Percentiles rank a stretch among this genome's conserved stretches.
Conservation (phyloP, 2,329 filamentous ascomycete species). For the Pseudofabraea citricarpa region DNA sequence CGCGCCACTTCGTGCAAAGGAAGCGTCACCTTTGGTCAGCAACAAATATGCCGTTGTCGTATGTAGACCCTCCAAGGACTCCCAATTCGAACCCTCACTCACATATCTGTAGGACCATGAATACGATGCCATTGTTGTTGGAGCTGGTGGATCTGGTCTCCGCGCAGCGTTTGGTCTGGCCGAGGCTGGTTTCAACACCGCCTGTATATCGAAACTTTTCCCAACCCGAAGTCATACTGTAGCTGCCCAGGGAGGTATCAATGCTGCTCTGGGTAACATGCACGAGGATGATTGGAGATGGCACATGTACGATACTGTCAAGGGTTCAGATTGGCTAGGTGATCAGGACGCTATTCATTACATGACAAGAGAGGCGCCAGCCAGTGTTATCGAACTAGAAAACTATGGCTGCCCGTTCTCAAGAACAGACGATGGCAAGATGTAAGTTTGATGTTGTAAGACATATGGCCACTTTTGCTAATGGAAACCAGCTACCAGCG, state of each 20-base stretch:
- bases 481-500: constrained; percentile 70
- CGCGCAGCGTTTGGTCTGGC: constrained; percentile 81
- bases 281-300: constrained; percentile 98
- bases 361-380: constrained; percentile 93
- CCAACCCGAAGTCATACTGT: constrained; percentile 83
- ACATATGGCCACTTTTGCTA: constrained; percentile 1
- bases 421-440: constrained; percentile 92
- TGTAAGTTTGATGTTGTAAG: constrained; percentile 55
- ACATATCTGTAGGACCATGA: constrained; percentile 71
- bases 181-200: constrained; percentile 85
- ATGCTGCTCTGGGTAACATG: constrained; percentile 90
- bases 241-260: constrained; percentile 79
- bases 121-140: constrained; percentile 95
- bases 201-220: constrained; percentile 82
- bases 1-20: constrained; percentile 83
- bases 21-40: constrained; percentile 78
- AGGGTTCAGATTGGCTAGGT: constrained; percentile 95
- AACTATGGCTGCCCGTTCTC: constrained; percentile 98
- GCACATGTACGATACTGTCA: constrained; percentile 99
- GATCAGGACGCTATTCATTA: constrained; percentile 98
- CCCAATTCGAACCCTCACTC: constrained; percentile 7
- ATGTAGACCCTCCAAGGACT: constrained; percentile 33
- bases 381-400: constrained; percentile 90
- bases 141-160: constrained; percentile 76
- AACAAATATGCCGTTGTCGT: constrained; percentile 91